Evolutionary conservation across 257 asterid species (phyloP).

Genomic region (Thymus quinquecostatus): DNA sequence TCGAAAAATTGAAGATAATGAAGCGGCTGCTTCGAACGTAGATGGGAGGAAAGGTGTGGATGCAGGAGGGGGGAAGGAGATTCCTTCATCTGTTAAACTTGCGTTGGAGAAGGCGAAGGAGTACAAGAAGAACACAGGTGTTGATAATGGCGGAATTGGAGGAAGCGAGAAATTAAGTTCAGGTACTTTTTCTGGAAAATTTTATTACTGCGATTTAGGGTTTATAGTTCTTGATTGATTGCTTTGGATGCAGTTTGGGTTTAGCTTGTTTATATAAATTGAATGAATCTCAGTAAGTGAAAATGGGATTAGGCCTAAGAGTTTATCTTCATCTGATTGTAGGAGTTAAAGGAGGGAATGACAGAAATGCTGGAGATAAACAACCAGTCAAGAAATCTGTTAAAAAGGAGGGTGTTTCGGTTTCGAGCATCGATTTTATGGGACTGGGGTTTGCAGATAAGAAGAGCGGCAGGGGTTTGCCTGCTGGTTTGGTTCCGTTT

Average conservation of each 20-base stretch:
- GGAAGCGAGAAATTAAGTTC: conserved; percentile 35
- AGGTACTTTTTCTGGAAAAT: conserved; percentile 44
- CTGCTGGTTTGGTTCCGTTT: conserved; percentile 75
- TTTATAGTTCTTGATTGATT: neutral
- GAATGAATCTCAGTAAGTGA: neutral
- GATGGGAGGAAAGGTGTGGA: too few relatives aligned
- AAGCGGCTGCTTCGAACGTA: conserved; percentile 25
- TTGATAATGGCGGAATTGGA: conserved; percentile 26
- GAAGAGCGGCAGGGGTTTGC: conserved; percentile 68
- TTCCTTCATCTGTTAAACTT: conserved; percentile 45
- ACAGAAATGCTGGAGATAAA: conserved; percentile 30
- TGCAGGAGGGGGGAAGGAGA: conserved; percentile 34
- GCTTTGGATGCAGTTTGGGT: neutral
- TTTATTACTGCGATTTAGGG: neutral
- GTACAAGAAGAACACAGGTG: conserved; percentile 51
- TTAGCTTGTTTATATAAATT: neutral
- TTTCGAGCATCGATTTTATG: conserved; percentile 79
- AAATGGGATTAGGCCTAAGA: conserved; percentile 20
- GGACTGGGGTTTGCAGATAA: conserved; percentile 89
- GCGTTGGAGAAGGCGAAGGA: conserved; percentile 66
- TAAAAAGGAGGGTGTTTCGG: conserved; percentile 44
- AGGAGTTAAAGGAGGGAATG: conserved; percentile 50
- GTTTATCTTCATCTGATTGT: conserved; percentile 25
- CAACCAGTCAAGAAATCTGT: conserved; percentile 30
- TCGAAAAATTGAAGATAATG: conserved; percentile 12